Conservation (phyloP, 345 rosid species). For the Syzygium jambos region DNA sequence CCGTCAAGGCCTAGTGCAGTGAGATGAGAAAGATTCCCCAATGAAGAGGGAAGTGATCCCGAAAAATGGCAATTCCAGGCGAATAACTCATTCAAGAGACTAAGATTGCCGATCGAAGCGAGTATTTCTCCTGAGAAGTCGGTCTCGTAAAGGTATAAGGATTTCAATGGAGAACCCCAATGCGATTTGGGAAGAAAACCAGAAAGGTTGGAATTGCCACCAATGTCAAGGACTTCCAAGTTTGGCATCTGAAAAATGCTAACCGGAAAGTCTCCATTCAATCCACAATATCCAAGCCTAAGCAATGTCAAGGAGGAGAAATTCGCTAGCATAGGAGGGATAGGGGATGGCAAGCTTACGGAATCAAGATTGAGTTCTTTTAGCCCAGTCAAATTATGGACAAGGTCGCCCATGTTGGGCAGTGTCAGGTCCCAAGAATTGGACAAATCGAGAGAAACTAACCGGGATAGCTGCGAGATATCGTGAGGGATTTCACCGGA, state of each 20-base stretch:
- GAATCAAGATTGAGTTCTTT: not conserved
- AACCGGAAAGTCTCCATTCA: not conserved
- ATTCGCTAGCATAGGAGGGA: not conserved
- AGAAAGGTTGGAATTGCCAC: not conserved
- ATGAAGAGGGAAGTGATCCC: not conserved
- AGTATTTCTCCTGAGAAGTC: not conserved
- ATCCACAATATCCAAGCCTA: not conserved
- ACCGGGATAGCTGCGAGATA: not conserved
- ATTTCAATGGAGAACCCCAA: not conserved
- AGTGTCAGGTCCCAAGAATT: fast-evolving
- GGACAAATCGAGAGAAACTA: not conserved
- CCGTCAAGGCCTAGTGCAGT: not conserved
- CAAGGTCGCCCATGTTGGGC: not conserved
- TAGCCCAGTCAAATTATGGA: not conserved
- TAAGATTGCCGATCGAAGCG: not conserved
- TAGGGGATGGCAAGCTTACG: not conserved
- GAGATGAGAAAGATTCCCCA: not conserved
- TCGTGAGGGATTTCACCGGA: not conserved
- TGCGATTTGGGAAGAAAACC: not conserved
- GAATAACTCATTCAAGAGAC: not conserved
- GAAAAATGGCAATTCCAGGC: not conserved
- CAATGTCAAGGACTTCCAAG: not conserved
- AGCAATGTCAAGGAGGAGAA: not conserved
- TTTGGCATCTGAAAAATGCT: not conserved
- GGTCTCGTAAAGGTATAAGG: not conserved